These are phyloP conservation scores for Annona cherimola DNA, from an alignment of 164 flowering plant genomes.

Conservation along the genomic window DNA sequence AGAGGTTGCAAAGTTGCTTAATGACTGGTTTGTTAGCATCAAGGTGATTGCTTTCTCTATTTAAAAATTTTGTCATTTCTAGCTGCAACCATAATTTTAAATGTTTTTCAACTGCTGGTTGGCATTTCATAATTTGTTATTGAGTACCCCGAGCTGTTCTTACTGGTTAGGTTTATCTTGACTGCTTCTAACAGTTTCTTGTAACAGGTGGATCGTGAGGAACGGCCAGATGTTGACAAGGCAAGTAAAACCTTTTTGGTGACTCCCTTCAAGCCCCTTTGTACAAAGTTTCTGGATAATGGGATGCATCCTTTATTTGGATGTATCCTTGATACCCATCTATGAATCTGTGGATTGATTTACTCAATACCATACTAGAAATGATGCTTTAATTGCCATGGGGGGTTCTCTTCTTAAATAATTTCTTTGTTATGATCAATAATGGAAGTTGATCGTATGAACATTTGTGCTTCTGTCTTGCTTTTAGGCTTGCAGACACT, in stretches of 20 bases:
- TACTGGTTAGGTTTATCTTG: background rate
- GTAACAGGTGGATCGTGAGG: constrained; percentile 91
- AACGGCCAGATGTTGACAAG: constrained; percentile 98
- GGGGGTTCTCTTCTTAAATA: background rate
- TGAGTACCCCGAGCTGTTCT: background rate
- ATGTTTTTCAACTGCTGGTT: too few relatives aligned
- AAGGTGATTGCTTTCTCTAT: constrained; percentile 40
- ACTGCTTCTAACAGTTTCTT: constrained; percentile 9
- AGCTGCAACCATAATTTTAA: background rate
- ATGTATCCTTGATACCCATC: background rate
- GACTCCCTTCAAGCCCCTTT: background rate
- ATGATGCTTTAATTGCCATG: background rate
- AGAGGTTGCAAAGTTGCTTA: constrained; percentile 72
- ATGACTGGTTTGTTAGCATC: constrained; percentile 91
- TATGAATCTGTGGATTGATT: background rate
- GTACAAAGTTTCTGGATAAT: background rate
- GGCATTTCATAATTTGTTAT: background rate
- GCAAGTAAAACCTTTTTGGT: constrained; percentile 24
- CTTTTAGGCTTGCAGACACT: background rate
- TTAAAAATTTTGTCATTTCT: background rate
- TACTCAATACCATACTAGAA: background rate
- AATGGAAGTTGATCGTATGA: background rate
- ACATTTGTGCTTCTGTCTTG: background rate
- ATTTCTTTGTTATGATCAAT: background rate
- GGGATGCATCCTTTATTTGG: background rate